Percentiles rank a stretch among this genome's conserved stretches.
These are phyloP conservation scores for Gleditsia sinensis DNA, from an alignment of 306 rosid genomes.

Conservation along the genomic window DNA sequence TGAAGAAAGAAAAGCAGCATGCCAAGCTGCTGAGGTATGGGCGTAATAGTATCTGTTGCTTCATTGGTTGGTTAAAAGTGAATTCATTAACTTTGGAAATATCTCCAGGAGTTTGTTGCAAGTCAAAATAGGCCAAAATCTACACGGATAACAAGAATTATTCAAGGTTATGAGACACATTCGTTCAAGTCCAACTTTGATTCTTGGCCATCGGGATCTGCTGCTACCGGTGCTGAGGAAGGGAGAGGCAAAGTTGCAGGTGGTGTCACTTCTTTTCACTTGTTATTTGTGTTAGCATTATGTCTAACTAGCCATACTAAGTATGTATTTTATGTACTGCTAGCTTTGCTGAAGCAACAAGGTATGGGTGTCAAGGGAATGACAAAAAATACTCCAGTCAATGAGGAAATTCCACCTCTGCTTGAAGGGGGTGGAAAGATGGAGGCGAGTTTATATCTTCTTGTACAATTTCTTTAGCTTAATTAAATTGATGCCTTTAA, in stretches of 20 bases:
- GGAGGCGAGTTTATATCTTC: conserved; percentile 63
- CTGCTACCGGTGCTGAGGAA: conserved; percentile 78
- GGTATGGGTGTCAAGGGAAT: conserved; percentile 95
- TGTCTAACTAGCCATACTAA: conserved; percentile 32
- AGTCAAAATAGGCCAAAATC: conserved; percentile 85
- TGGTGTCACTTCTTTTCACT: conserved; percentile 33
- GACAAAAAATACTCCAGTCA: conserved; percentile 68
- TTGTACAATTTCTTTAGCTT: conserved; percentile 27
- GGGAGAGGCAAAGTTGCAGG: conserved; percentile 99
- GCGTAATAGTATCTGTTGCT: conserved; percentile 29
- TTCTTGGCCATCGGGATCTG: conserved; percentile 95
- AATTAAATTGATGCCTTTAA: conserved; percentile 21
- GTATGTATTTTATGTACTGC: conserved; percentile 33
- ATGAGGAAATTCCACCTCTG: conserved; percentile 94
- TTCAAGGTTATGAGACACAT: conserved; percentile 96
- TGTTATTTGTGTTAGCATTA: conserved; percentile 27
- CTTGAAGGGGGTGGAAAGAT: conserved; percentile 98
- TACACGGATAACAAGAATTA: conserved; percentile 82
- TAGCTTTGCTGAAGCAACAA: conserved; percentile 99
- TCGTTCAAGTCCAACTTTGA: conserved; percentile 92
- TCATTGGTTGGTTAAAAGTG: conserved; percentile 31
- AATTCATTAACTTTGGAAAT: conserved; percentile 32
- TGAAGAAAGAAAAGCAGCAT: conserved; percentile 91
- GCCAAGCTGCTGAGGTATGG: conserved; percentile 88
- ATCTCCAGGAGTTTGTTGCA: conserved; percentile 74